A percentile compares a stretch with the other conserved stretches of the same genome.
These are phyloP conservation scores for Echinosophora koreensis DNA, from an alignment of 306 rosid species.

Conservation along the genomic window DNA sequence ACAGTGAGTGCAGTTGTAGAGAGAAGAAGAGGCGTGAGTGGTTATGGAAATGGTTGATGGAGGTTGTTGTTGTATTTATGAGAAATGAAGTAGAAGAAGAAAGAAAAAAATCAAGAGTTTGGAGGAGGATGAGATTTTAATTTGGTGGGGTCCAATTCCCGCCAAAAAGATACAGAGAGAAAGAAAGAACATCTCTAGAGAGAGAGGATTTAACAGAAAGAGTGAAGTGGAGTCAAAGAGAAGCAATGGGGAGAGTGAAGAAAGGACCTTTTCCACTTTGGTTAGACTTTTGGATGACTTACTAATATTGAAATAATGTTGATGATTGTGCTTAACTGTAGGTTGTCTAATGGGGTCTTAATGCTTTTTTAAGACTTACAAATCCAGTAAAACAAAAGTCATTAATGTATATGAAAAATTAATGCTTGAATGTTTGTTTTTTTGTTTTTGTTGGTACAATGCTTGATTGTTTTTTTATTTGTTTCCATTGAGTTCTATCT, in stretches of 20 bases:
- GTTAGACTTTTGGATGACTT: constrained; percentile 37
- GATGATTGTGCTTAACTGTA: constrained; percentile 12
- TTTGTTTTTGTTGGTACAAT: no score
- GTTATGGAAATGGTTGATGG: constrained; percentile 2
- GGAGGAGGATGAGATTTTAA: constrained; percentile 52
- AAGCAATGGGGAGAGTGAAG: constrained; percentile 48
- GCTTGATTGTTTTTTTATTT: no score
- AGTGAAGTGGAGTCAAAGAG: constrained; percentile 72
- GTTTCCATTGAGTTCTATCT: no score
- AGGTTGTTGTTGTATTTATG: constrained; percentile 31
- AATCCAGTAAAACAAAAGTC: neutral
- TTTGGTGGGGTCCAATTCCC: constrained; percentile 68
- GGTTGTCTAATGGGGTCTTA: constrained; percentile 15
- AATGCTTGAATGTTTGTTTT: no score
- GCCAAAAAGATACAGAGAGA: constrained; percentile 51
- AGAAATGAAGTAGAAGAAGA: no score
- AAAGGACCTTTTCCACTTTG: constrained; percentile 9
- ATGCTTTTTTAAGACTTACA: neutral
- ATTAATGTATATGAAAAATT: no score
- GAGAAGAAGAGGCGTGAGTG: neutral
- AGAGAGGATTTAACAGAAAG: constrained; percentile 34
- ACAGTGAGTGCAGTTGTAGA: neutral
- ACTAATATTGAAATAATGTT: neutral
- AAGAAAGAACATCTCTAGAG: neutral
- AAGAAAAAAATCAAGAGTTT: constrained; percentile 38